Conservation (phyloP, 257 asterid species). For the Nicotiana otophora region DNA sequence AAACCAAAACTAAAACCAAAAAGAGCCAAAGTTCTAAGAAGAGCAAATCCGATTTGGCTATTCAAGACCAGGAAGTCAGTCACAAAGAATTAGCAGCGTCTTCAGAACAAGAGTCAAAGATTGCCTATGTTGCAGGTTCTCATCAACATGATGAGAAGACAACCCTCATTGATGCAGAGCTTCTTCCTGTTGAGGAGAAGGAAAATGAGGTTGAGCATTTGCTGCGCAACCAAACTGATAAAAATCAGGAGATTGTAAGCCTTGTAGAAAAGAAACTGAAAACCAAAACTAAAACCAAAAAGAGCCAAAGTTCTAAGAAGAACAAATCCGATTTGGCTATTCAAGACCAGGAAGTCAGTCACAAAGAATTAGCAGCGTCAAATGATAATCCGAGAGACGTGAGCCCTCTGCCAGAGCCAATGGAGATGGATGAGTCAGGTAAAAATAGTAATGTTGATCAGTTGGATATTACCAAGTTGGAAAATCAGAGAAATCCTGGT, state of each 20-base stretch:
- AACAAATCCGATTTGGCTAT: slow-evolving; percentile 22
- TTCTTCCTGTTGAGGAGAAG: slow-evolving; percentile 18
- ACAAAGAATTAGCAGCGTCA: slow-evolving; percentile 25
- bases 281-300: slow-evolving; percentile 38
- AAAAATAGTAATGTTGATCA: slow-evolving; percentile 16
- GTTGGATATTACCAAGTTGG: slow-evolving; percentile 6
- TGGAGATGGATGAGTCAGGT: slow-evolving; percentile 1
- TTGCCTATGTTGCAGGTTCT: slow-evolving; percentile 16
- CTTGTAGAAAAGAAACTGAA: slow-evolving; percentile 23
- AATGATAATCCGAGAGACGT: slow-evolving; percentile 20
- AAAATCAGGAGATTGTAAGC: slow-evolving; percentile 17
- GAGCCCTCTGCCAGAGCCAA: slow-evolving; percentile 4
- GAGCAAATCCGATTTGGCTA: slow-evolving; percentile 22
- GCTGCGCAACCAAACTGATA: slow-evolving; percentile 14
- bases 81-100: slow-evolving; percentile 20
- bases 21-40: slow-evolving; percentile 31
- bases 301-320: slow-evolving; percentile 28
- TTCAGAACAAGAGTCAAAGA: slow-evolving; percentile 12
- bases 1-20: slow-evolving; percentile 35
- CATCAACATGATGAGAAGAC: slow-evolving; percentile 14
- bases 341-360: slow-evolving; percentile 27
- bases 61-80: slow-evolving; percentile 27
- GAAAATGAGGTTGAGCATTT: slow-evolving; percentile 19
- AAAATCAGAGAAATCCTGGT: slow-evolving; percentile 11
- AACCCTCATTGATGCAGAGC: slow-evolving; percentile 14